Evolutionary conservation across 257 asterid species (phyloP).

Genomic region (Cruciata laevipes): DNA sequence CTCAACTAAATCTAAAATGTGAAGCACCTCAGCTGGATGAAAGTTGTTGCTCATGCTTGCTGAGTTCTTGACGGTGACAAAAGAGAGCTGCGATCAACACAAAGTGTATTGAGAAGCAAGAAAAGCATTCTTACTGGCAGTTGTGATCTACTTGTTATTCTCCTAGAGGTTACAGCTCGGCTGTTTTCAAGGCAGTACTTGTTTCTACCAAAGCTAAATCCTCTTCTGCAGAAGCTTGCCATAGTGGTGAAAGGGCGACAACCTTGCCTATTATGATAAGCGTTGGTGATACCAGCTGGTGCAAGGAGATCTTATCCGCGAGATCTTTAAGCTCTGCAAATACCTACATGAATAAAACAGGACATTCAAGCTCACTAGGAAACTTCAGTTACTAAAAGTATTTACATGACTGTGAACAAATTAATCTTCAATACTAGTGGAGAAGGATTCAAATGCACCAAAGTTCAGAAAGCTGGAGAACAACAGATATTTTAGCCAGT

Average conservation of each 20-base stretch:
- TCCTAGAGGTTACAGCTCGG: neutral
- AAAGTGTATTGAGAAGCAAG: neutral
- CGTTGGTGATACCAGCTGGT: constrained; percentile 68
- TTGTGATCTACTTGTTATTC: neutral
- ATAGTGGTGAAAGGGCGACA: constrained; percentile 73
- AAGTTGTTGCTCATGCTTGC: neutral
- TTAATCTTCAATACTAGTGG: neutral
- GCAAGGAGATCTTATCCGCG: constrained; percentile 45
- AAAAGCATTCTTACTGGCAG: neutral
- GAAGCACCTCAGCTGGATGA: neutral
- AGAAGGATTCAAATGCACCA: neutral
- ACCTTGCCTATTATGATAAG: constrained; percentile 75
- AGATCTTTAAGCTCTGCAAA: constrained; percentile 70
- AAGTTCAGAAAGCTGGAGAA: neutral
- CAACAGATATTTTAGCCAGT: neutral
- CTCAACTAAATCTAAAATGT: neutral
- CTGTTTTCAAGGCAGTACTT: constrained; percentile 17
- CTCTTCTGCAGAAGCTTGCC: constrained; percentile 41
- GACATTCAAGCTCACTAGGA: neutral
- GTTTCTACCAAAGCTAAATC: constrained; percentile 36
- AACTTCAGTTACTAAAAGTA: neutral
- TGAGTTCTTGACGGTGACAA: neutral
- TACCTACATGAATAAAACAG: constrained; percentile 33
- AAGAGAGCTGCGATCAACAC: neutral
- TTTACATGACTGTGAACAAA: neutral